A percentile compares a stretch with the other conserved stretches of the same genome.
phyloP scores from a whole-genome alignment of 768 basidiomycete species.

The Russula griseocarnosa region DNA sequence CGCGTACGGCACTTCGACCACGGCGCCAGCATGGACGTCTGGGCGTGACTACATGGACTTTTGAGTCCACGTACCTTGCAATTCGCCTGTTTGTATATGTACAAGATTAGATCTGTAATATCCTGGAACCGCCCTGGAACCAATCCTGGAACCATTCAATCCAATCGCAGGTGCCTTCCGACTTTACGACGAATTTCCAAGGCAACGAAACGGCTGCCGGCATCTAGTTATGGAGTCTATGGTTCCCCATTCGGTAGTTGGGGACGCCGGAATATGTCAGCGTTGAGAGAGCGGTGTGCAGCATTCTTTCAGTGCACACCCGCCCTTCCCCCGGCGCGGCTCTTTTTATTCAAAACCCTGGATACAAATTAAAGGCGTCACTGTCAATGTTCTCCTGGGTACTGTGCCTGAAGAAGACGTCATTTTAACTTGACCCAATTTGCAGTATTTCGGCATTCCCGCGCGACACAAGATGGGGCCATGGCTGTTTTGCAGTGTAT shows the following conservation, averaged over 20 bases:
- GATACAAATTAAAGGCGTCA: background rate
- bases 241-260: background rate
- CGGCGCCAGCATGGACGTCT: slow-evolving; percentile 28
- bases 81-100: slow-evolving; percentile 19
- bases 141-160: too few species aligned
- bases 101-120: slow-evolving; percentile 10
- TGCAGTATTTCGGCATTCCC: background rate
- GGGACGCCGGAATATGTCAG: background rate
- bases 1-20: slow-evolving; percentile 32
- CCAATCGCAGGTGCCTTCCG: background rate
- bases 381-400: background rate
- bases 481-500: background rate
- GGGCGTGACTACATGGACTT: slow-evolving; percentile 33
- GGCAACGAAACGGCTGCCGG: background rate
- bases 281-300: background rate
- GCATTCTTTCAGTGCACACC: background rate
- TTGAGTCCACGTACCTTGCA: slow-evolving; percentile 8
- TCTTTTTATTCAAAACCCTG: background rate
- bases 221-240: background rate
- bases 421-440: background rate
- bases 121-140: background rate
- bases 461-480: background rate
- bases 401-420: background rate
- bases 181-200: background rate
- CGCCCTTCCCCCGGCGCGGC: background rate